phyloP scores from a whole-genome alignment of 129 eudicot species.

The Escallonia rubra region DNA sequence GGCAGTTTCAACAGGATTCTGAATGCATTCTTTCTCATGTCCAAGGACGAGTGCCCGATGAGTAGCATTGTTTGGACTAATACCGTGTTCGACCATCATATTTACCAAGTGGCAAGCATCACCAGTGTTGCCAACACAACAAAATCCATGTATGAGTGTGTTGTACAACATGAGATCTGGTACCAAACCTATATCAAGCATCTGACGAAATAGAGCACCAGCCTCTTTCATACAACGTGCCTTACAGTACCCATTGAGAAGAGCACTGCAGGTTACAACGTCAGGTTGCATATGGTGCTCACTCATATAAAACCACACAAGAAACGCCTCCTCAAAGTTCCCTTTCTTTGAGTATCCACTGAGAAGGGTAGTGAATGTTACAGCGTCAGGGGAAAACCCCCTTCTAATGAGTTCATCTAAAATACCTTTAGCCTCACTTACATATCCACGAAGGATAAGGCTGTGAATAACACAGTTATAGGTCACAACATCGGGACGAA shows the following conservation, averaged over 20 bases:
- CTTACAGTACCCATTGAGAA: slow-evolving; percentile 32
- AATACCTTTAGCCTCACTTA: slow-evolving; percentile 21
- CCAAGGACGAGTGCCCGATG: slow-evolving; percentile 24
- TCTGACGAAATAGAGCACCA: slow-evolving; percentile 18
- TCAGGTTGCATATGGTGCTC: slow-evolving; percentile 20
- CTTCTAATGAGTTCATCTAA: slow-evolving; percentile 26
- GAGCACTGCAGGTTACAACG: slow-evolving; percentile 35
- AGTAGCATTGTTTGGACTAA: slow-evolving; percentile 25
- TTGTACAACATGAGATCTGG: slow-evolving; percentile 37
- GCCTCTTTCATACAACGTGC: slow-evolving; percentile 29
- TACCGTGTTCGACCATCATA: slow-evolving; percentile 23
- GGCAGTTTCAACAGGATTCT: slow-evolving; percentile 24
- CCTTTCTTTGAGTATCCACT: slow-evolving; percentile 26
- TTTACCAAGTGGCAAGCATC: slow-evolving; percentile 20
- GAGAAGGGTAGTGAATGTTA: slow-evolving; percentile 24
- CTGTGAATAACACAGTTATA: slow-evolving; percentile 27
- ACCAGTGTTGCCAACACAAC: slow-evolving; percentile 14
- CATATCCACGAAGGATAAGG: slow-evolving; percentile 23
- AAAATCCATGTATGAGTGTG: slow-evolving; percentile 33
- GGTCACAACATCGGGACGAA: slow-evolving; percentile 23
- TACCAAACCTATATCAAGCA: slow-evolving; percentile 26
- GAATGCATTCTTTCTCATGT: slow-evolving; percentile 15
- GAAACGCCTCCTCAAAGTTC: slow-evolving; percentile 29
- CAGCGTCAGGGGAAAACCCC: slow-evolving; percentile 37
- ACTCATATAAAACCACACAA: slow-evolving; percentile 25